Percentiles rank a stretch among this genome's conserved stretches.
These are phyloP conservation scores for Aspergillus alliaceus DNA, from an alignment of 2,329 filamentous ascomycete species.

Conservation along the genomic window DNA sequence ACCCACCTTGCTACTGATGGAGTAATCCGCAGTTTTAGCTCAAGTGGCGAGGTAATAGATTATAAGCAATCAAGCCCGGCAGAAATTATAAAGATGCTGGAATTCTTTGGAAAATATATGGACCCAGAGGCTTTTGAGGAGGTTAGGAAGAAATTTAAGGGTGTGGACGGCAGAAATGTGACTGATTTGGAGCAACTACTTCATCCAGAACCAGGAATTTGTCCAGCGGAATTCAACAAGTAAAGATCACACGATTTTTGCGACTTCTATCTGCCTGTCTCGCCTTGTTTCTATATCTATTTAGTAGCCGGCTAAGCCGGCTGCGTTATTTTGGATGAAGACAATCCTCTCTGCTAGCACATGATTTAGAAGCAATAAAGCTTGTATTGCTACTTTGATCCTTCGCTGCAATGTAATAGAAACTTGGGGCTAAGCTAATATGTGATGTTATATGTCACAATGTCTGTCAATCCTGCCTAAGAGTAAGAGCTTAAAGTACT, in stretches of 20 bases:
- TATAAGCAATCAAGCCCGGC: constrained; percentile 6
- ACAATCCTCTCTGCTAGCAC: too few relatives aligned
- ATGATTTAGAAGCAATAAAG: background rate
- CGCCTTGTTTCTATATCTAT: constrained; percentile 6
- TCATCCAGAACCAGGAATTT: background rate
- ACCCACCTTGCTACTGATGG: constrained; percentile 7
- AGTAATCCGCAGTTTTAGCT: constrained; percentile 4
- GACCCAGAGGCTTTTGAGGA: background rate
- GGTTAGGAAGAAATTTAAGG: background rate
- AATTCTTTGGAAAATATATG: background rate
- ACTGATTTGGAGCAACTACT: constrained; percentile 4
- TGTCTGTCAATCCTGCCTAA: background rate
- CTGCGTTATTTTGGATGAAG: background rate
- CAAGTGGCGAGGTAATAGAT: constrained; percentile 3
- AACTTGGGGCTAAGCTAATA: background rate
- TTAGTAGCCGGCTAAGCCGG: constrained; percentile 5
- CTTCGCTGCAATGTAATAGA: background rate
- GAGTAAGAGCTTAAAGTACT: background rate
- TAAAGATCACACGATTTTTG: background rate
- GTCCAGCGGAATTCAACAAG: background rate
- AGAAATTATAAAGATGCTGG: constrained; percentile 1
- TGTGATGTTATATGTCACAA: background rate
- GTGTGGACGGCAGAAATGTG: constrained; percentile 3
- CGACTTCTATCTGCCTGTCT: constrained; percentile 1
- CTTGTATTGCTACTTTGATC: too few relatives aligned